Evolutionary conservation across 176 grass and related monocot genomes (phyloP), one percentile per base, ranked within the genome.

Genomic region (Cocos nucifera): DNA sequence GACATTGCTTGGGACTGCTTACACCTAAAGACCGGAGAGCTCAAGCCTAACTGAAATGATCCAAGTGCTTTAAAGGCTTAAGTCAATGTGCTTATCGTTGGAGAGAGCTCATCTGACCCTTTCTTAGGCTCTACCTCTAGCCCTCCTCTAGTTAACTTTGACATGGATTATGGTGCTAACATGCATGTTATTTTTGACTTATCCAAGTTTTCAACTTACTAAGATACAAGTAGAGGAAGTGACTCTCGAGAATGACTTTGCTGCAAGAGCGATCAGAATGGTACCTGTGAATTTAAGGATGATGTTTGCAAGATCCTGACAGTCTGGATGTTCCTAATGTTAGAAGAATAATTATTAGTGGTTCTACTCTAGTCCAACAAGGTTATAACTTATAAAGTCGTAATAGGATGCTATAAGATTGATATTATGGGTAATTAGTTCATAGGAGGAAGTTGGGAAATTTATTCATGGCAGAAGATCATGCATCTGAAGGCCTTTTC

Each of bases 401-500:
- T 61, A 44, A 49, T 72, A 24, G 69, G 61, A 53, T 59, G 26
- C 3, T 16, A 72, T 53, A 72, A 72, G 50, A 54, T 62, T 51
- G 44, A 30, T 16, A 72, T 61, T 17, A 49, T n/a, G 50, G 35
- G 55, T 39, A 28, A 52, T 19, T 20, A 50, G 22, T 60, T 61
- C 57, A 61, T 72, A 24, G 69, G 69, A 54, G 26, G 62, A 61
- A n/a, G n/a, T n/a, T n/a, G n/a, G n/a, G n/a, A n/a, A n/a, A n/a
- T n/a, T n/a, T n/a, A n/a, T n/a, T n/a, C n/a, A n/a, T n/a, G n/a
- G n/a, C n/a, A n/a, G n/a, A n/a, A n/a, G n/a, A n/a, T n/a, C n/a
- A n/a, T n/a, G n/a, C n/a, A n/a, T n/a, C n/a, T n/a, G n/a, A n/a
- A 62, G 35, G 22, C 22, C 22, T 22, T 22, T 22, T 22, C 22